Evolutionary conservation across 2,329 filamentous ascomycete species (phyloP).

Genomic region (Penicillium sp.): DNA sequence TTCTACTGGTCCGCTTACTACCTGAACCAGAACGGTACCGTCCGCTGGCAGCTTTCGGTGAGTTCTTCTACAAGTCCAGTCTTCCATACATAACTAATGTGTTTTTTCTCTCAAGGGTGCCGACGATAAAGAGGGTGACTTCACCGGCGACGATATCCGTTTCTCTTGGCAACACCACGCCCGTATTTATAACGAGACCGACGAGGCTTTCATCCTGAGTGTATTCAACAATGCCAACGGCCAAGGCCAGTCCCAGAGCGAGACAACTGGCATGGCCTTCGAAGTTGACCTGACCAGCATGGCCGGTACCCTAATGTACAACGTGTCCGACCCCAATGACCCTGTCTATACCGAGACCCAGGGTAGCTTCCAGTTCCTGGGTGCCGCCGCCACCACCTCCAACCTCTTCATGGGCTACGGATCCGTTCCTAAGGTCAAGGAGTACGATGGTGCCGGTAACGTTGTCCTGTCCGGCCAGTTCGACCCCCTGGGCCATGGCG

Average conservation of each 20-base stretch:
- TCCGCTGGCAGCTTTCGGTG: slow-evolving; percentile 18
- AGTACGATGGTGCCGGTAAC: slow-evolving; percentile 28
- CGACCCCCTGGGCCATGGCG: slow-evolving; percentile 19
- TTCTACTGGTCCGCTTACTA: slow-evolving; percentile 36
- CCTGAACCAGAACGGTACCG: slow-evolving; percentile 28
- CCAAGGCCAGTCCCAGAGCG: slow-evolving; percentile 5
- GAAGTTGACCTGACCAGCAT: slow-evolving; percentile 18
- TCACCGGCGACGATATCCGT: slow-evolving; percentile 12
- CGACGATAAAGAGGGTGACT: slow-evolving; percentile 22
- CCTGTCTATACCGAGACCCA: slow-evolving; percentile 22
- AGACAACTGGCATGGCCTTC: slow-evolving; percentile 25
- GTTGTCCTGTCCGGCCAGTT: slow-evolving; percentile 33
- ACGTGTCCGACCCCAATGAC: slow-evolving; percentile 21
- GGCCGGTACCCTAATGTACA: slow-evolving; percentile 9
- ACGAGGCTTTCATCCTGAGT: slow-evolving; percentile 28
- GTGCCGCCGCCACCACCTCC: slow-evolving; percentile 1
- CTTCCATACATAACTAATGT: background rate
- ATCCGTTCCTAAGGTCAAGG: slow-evolving; percentile 31
- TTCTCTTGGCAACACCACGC: slow-evolving; percentile 35
- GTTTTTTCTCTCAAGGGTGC: background rate
- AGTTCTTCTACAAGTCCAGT: background rate
- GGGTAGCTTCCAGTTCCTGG: slow-evolving; percentile 25
- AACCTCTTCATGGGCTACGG: slow-evolving; percentile 35
- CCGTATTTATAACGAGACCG: slow-evolving; percentile 34
- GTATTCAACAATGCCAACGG: slow-evolving; percentile 32